A percentile compares a stretch with the other conserved stretches of the same genome.
phyloP scores from a whole-genome alignment of 2,329 filamentous ascomycete genomes.

The Trichothecium sympodiale region DNA sequence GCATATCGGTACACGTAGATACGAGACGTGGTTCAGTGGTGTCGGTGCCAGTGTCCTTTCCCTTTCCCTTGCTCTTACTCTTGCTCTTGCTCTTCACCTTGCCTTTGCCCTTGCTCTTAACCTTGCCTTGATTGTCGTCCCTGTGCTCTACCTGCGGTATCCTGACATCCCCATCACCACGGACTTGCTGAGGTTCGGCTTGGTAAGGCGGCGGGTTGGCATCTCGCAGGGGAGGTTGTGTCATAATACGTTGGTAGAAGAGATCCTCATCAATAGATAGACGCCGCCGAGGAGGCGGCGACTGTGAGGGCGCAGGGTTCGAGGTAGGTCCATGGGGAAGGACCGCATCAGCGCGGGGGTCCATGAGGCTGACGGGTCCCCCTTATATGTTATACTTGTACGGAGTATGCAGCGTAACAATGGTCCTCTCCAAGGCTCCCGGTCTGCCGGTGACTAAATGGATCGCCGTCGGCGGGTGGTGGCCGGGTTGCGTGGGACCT shows the following conservation, averaged over 20 bases:
- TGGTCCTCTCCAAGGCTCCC: too few species aligned
- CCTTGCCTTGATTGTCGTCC: slow-evolving; percentile 6
- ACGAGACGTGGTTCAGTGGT: slow-evolving; percentile 2
- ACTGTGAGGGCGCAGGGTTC: slow-evolving; percentile 10
- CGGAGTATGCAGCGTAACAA: too few species aligned
- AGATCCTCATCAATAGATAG: slow-evolving; percentile 46
- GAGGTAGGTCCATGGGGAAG: slow-evolving; percentile 20
- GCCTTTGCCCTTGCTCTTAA: slow-evolving; percentile 1
- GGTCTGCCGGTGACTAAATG: not conserved
- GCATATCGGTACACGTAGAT: slow-evolving; percentile 20
- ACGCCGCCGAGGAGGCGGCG: slow-evolving; percentile 26
- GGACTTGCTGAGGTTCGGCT: slow-evolving; percentile 10
- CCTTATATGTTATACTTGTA: slow-evolving; percentile 13
- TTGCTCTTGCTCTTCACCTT: not conserved
- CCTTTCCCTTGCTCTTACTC: not conserved
- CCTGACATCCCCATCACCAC: too few species aligned
- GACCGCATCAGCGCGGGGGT: slow-evolving; percentile 13
- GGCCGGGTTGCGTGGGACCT: not conserved
- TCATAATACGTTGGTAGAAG: slow-evolving; percentile 42
- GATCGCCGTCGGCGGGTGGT: slow-evolving; percentile 3
- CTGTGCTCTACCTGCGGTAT: slow-evolving; percentile 1
- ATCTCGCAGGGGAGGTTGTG: slow-evolving; percentile 27
- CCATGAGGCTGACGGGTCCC: slow-evolving; percentile 18
- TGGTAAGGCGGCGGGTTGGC: slow-evolving; percentile 37
- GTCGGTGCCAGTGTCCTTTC: not conserved